These are phyloP conservation scores for Aspergillus sp. DNA, from an alignment of 2,329 filamentous ascomycete species.

Conservation along the genomic window DNA sequence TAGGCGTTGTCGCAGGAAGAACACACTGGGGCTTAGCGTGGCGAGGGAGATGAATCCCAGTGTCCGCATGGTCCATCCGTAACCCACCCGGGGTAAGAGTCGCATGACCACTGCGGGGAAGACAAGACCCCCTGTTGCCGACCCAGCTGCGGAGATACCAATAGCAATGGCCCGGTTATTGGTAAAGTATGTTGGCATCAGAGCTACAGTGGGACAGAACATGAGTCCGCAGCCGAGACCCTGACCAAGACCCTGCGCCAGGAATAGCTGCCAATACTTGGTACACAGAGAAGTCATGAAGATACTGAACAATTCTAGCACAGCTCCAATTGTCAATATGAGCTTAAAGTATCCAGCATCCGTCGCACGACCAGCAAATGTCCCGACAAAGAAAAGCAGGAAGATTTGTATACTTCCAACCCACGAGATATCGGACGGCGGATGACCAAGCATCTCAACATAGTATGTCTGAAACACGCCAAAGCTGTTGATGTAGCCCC, in stretches of 20 bases:
- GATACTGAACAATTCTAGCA: constrained; percentile 42
- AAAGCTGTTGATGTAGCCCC: constrained; percentile 50
- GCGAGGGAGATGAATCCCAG: constrained; percentile 55
- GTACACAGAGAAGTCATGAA: constrained; percentile 46
- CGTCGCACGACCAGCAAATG: constrained; percentile 46
- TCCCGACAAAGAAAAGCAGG: constrained; percentile 45
- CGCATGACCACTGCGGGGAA: constrained; percentile 55
- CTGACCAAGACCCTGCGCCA: constrained; percentile 50
- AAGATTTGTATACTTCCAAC: constrained; percentile 48
- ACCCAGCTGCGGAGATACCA: constrained; percentile 54
- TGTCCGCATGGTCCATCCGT: constrained; percentile 58
- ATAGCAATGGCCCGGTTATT: constrained; percentile 55
- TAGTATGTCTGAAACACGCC: constrained; percentile 53
- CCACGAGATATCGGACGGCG: constrained; percentile 47
- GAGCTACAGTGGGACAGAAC: constrained; percentile 49
- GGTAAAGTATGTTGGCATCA: constrained; percentile 56
- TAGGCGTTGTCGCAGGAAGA: constrained; percentile 45
- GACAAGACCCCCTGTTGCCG: constrained; percentile 55
- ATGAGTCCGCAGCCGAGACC: constrained; percentile 51
- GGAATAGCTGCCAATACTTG: constrained; percentile 45
- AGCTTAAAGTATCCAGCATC: constrained; percentile 48
- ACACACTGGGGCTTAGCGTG: constrained; percentile 33
- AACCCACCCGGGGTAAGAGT: constrained; percentile 54
- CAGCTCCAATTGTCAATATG: constrained; percentile 36
- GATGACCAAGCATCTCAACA: constrained; percentile 30